Evolutionary conservation across 2,329 filamentous ascomycete species (phyloP).

Genomic region (Colletotrichum sp.): DNA sequence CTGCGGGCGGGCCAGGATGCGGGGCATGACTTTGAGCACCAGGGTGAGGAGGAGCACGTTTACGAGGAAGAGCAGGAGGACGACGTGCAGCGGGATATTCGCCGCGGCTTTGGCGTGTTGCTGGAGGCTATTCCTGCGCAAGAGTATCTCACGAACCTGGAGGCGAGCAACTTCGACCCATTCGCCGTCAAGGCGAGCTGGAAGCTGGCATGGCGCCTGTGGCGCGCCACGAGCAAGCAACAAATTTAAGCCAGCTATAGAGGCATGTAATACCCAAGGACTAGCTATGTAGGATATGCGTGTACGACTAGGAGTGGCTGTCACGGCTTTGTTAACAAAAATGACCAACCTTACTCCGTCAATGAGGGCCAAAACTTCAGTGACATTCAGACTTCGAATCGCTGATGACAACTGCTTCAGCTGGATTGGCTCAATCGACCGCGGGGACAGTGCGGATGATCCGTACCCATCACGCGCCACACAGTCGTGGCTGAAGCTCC

Average conservation of each 20-base stretch:
- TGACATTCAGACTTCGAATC: background rate
- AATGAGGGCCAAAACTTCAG: background rate
- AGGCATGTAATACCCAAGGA: background rate
- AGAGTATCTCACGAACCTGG: conserved; percentile 78
- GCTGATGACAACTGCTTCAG: background rate
- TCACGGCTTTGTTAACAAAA: background rate
- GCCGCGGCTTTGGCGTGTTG: conserved; percentile 78
- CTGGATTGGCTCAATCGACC: background rate
- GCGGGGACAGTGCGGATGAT: conserved; percentile 4
- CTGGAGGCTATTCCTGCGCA: conserved; percentile 80
- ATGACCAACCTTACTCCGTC: background rate
- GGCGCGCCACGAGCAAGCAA: conserved; percentile 56
- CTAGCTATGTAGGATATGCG: background rate
- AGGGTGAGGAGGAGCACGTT: conserved; percentile 73
- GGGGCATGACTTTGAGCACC: conserved; percentile 89
- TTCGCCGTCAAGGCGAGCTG: conserved; percentile 75
- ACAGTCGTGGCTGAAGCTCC: conserved; percentile 9
- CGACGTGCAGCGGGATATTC: conserved; percentile 44
- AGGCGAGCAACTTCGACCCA: conserved; percentile 83
- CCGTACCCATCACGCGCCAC: background rate
- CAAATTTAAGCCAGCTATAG: conserved; percentile 40
- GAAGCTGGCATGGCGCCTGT: conserved; percentile 83
- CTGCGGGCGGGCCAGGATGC: conserved; percentile 75
- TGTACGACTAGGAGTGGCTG: background rate
- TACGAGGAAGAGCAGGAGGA: conserved; percentile 45